These are phyloP conservation scores for Tardiomyces digboiensis DNA, from an alignment of 1,139 yeast genomes.

Conservation along the genomic window DNA sequence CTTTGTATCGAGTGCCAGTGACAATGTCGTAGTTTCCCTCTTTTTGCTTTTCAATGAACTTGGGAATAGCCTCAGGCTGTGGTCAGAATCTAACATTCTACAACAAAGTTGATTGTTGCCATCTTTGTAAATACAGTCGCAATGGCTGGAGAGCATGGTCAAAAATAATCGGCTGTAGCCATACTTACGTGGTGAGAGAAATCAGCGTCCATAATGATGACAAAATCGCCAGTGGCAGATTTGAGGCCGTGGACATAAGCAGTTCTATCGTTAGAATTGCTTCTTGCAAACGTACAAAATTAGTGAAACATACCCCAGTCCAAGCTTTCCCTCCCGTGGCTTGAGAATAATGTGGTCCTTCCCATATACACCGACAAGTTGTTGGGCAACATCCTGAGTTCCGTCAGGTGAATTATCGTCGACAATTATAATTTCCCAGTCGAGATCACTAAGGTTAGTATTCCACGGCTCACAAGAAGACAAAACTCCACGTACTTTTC, in stretches of 20 bases:
- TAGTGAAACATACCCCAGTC: constrained; percentile 49
- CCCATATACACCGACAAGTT: constrained; percentile 57
- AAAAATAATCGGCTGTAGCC: no score
- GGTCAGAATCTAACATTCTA: no score
- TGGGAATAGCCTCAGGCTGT: constrained; percentile 71
- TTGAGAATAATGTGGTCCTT: constrained; percentile 52
- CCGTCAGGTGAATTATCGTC: constrained; percentile 84
- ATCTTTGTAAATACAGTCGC: no score
- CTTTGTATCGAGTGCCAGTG: constrained; percentile 79
- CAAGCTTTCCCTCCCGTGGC: constrained; percentile 73
- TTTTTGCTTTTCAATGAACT: constrained; percentile 63
- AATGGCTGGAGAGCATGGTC: no score
- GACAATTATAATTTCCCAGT: constrained; percentile 75
- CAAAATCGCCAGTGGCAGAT: constrained; percentile 64
- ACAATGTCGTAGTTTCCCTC: constrained; percentile 61
- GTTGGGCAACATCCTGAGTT: constrained; percentile 63
- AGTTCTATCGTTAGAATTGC: constrained; percentile 26
- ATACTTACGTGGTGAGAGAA: constrained; percentile 51
- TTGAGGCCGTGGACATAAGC: constrained; percentile 80
- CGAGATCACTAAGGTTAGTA: constrained; percentile 27
- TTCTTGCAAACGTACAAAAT: no score
- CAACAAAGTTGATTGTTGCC: no score
- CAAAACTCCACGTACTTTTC: constrained; percentile 30
- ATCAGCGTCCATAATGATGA: constrained; percentile 81
- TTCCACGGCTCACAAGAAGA: no score